Percentiles rank a stretch among this genome's conserved stretches.
Conservation (phyloP, 192 early-diverging fungal genomes). For the Chytriomyces sp. region DNA sequence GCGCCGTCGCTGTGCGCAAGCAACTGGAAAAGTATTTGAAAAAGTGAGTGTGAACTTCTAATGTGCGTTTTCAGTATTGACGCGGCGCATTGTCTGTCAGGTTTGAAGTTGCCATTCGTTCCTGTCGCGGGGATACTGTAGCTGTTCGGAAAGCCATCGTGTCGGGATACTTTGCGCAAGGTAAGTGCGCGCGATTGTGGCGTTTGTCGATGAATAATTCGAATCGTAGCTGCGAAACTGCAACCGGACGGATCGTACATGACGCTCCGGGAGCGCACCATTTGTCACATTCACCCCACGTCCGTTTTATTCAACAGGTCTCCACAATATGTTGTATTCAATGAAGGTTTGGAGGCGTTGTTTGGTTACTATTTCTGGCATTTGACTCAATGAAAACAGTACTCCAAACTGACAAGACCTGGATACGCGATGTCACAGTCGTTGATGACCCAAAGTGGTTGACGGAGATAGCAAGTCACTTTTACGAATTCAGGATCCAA, state of each 20-base stretch:
- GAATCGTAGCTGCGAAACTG: conserved; percentile 57
- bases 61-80: conserved; percentile 26
- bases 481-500: conserved; percentile 41
- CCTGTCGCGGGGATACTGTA: conserved; percentile 44
- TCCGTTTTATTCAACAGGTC: conserved; percentile 53
- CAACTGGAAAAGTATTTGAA: conserved; percentile 57
- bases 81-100: not conserved
- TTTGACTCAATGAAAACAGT: conserved; percentile 27
- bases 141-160: conserved; percentile 70
- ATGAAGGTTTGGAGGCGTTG: no score
- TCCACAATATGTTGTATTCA: conserved; percentile 53
- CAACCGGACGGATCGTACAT: conserved; percentile 67
- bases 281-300: conserved; percentile 51
- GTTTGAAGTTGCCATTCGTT: conserved; percentile 41
- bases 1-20: conserved; percentile 37
- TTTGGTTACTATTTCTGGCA: not conserved
- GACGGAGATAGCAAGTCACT: conserved; percentile 52
- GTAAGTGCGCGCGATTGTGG: not conserved
- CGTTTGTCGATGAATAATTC: not conserved
- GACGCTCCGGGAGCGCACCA: conserved; percentile 64
- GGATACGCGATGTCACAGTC: conserved; percentile 49
- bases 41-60: conserved; percentile 23
- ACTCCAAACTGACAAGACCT: conserved; percentile 50
- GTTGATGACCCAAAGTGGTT: conserved; percentile 55
- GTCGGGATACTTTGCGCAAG: conserved; percentile 74